Conservation (phyloP, 495 filamentous ascomycete genomes). For the Daldinia vernicosa region DNA sequence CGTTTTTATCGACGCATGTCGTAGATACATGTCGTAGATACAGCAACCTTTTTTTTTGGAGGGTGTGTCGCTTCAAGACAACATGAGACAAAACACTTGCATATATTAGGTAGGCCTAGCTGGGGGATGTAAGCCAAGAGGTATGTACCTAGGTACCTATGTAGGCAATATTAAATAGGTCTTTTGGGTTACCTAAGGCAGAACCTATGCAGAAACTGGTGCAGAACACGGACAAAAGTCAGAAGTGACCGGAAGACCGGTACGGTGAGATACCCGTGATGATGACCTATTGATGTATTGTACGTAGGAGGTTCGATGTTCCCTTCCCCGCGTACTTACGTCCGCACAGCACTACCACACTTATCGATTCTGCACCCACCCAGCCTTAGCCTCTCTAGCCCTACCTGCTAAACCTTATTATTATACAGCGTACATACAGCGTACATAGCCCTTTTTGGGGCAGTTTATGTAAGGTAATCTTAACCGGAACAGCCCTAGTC, state of each 20-base stretch:
- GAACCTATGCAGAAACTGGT: background rate
- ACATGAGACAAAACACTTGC: constrained; percentile 4
- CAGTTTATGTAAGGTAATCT: constrained; percentile 18
- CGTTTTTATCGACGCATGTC: constrained; percentile 25
- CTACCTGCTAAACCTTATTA: constrained; percentile 10
- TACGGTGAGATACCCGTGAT: constrained; percentile 1
- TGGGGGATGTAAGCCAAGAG: background rate
- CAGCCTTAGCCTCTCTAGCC: constrained; percentile 1
- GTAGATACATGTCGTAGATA: constrained; percentile 11
- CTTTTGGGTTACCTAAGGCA: constrained; percentile 1
- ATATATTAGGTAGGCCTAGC: background rate
- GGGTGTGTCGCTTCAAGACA: background rate
- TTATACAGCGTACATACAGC: background rate
- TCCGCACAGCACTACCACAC: background rate
- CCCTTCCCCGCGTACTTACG: constrained; percentile 1
- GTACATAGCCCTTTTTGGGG: constrained; percentile 7
- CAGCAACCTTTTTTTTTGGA: background rate
- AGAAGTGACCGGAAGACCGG: background rate
- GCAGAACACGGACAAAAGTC: no score
- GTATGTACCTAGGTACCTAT: no score
- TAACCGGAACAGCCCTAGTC: constrained; percentile 5
- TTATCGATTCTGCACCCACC: constrained; percentile 7
- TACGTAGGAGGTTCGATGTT: background rate
- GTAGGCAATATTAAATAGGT: background rate
- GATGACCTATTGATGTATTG: no score